These are phyloP conservation scores for Globisporangium apiculatum DNA, from an alignment of 352 stramenopile genomes.

Conservation along the genomic window DNA sequence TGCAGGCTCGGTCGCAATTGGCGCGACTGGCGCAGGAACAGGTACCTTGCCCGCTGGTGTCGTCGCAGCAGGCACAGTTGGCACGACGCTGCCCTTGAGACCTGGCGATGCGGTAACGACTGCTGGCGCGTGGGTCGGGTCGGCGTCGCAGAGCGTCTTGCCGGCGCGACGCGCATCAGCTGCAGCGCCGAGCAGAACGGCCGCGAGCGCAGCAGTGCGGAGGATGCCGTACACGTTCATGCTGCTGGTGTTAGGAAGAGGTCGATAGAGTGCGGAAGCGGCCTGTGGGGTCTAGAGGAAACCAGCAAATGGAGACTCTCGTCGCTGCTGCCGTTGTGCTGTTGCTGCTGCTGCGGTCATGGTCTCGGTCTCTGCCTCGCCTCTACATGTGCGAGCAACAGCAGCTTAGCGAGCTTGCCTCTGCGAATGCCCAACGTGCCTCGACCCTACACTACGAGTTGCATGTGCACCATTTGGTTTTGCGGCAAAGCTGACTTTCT, in stretches of 20 bases:
- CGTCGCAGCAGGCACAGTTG: neutral
- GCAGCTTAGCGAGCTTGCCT: no score
- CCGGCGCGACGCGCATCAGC: slow-evolving; percentile 4
- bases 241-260: neutral
- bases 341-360: neutral
- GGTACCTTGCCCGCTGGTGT: neutral
- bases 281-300: slow-evolving; percentile 5
- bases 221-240: slow-evolving; percentile 19
- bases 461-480: no score
- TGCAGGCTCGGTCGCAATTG: neutral
- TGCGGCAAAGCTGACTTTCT: no score
- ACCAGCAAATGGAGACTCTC: slow-evolving; percentile 4
- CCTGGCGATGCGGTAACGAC: neutral
- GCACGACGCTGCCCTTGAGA: slow-evolving; percentile 1
- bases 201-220: slow-evolving; percentile 12
- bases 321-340: neutral
- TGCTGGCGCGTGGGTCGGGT: neutral
- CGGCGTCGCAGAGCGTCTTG: slow-evolving; percentile 9
- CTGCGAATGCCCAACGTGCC: no score
- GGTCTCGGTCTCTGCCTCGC: neutral
- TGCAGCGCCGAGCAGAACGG: slow-evolving; percentile 7
- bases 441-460: no score
- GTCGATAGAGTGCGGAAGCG: neutral
- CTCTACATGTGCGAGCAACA: no score
- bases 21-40: neutral